Evolutionary conservation across 2,329 filamentous ascomycete species (phyloP).

Genomic region (Apiospora rasikravindrae): DNA sequence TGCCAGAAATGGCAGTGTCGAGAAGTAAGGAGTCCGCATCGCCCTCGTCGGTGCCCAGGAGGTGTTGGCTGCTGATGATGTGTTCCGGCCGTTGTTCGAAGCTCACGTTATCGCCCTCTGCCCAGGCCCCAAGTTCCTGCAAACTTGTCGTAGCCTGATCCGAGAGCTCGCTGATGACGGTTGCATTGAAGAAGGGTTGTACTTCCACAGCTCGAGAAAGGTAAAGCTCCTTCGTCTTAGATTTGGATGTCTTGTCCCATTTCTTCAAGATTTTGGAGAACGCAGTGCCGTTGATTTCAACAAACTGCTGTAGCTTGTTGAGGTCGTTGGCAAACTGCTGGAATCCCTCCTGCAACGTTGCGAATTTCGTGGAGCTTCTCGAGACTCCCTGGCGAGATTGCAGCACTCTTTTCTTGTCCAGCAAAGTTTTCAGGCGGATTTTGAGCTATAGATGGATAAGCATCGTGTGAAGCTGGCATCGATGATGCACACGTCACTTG

Average conservation of each 20-base stretch:
- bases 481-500: conserved; percentile 5
- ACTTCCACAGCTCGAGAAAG: conserved; percentile 95
- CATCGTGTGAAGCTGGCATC: conserved; percentile 24
- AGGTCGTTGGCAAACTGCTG: conserved; percentile 96
- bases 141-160: conserved; percentile 97
- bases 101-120: conserved; percentile 91
- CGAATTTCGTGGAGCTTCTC: conserved; percentile 89
- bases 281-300: conserved; percentile 96
- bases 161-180: conserved; percentile 94
- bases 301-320: conserved; percentile 98
- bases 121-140: conserved; percentile 94
- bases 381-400: conserved; percentile 82
- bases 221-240: conserved; percentile 96
- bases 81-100: conserved; percentile 70
- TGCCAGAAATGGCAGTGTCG: conserved; percentile 84
- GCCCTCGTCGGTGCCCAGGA: conserved; percentile 80
- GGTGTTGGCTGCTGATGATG: conserved; percentile 68
- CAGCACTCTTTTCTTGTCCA: conserved; percentile 93
- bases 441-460: conserved; percentile 71
- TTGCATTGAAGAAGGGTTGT: conserved; percentile 96
- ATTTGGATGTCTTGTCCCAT: conserved; percentile 99
- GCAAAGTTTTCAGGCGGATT: conserved; percentile 85
- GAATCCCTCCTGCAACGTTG: conserved; percentile 93
- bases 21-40: conserved; percentile 89
- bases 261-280: conserved; percentile 99